Base-by-base conservation (phyloP, 805 yeast species). In the Suhomyces vadensis region DNA sequence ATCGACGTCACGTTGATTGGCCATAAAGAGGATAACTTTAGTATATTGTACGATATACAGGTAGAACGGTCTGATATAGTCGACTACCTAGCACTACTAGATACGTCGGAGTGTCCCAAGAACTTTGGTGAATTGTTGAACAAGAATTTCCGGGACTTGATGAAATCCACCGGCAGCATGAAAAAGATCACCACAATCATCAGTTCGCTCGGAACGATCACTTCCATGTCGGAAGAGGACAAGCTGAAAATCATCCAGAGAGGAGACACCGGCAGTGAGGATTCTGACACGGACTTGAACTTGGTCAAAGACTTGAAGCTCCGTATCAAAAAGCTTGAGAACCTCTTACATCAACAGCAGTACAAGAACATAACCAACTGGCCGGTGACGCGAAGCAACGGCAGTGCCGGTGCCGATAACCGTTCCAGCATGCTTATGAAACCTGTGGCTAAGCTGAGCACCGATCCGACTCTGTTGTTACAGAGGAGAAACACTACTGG, bases 321-420 rank as follows among this genome's bases (percentile, higher is more conserved):
- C 8, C 69, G 96, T 42, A 87, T 92, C 31, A 80, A 79, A 49
- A 85, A 85, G 52, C 73, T 92, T 41, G 97, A 90, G 53, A 83
- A 79, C 43, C 63, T 89, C 29, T 65, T 90, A 11, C 94, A 89
- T 58, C 88, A 86, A 49, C 85, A 81, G 42, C 87, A 79, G 50
- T 81, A 75, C 55, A 75, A 75, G 37, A 77, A 80, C 41, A 68
- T 81, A 29, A 73, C 72, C 24, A 75, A 47, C 54, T 73, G 64
- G 75, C 78, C 74, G 4, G 70, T 67, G 6, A 60, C 62, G 6
- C 50, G 61, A 40, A 35, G 10, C 17, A 37, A 23, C 19, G 25
- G 17, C 23, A 33, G 24, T 33, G 24, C 26, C 10, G 10, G 10
- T 24, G n/a, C 33, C 10, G 37, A 33, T 33, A 33, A 33, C 24